Percentiles rank a stretch among this genome's conserved stretches.
Evolutionary conservation across 2,329 filamentous ascomycete species (phyloP).

Genomic region (Colletotrichum graminicola): DNA sequence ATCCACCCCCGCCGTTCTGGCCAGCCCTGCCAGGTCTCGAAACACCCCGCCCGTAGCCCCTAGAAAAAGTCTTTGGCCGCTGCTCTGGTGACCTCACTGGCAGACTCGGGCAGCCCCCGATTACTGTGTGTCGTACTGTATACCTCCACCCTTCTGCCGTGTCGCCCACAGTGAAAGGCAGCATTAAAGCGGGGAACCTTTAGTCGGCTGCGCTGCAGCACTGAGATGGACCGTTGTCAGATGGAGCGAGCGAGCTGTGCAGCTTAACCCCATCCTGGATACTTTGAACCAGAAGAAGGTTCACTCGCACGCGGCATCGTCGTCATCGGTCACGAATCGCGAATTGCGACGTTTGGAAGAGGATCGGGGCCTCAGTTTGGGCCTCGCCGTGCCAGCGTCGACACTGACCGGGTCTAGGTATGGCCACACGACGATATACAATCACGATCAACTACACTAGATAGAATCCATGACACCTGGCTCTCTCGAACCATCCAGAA

Average conservation of each 20-base stretch:
- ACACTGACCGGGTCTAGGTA: background rate
- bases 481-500: background rate
- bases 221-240: slow-evolving; percentile 22
- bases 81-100: slow-evolving; percentile 31
- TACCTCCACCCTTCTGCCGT: background rate
- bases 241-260: slow-evolving; percentile 11
- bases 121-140: background rate
- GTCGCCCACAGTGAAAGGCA: background rate
- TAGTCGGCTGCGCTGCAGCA: background rate
- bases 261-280: slow-evolving; percentile 33
- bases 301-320: slow-evolving; percentile 15
- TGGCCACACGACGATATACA: slow-evolving; percentile 11
- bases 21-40: slow-evolving; percentile 40
- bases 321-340: slow-evolving; percentile 34
- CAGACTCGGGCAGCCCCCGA: slow-evolving; percentile 10
- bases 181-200: slow-evolving; percentile 18
- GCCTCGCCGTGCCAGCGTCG: background rate
- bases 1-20: slow-evolving; percentile 41
- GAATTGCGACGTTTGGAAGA: slow-evolving; percentile 2
- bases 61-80: slow-evolving; percentile 27
- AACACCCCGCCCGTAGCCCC: slow-evolving; percentile 38
- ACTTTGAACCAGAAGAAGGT: slow-evolving; percentile 14
- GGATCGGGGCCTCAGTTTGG: background rate
- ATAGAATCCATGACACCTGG: slow-evolving; percentile 33
- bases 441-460: background rate